These are phyloP conservation scores for Galerina marginata DNA, from an alignment of 768 basidiomycete species.

Conservation along the genomic window DNA sequence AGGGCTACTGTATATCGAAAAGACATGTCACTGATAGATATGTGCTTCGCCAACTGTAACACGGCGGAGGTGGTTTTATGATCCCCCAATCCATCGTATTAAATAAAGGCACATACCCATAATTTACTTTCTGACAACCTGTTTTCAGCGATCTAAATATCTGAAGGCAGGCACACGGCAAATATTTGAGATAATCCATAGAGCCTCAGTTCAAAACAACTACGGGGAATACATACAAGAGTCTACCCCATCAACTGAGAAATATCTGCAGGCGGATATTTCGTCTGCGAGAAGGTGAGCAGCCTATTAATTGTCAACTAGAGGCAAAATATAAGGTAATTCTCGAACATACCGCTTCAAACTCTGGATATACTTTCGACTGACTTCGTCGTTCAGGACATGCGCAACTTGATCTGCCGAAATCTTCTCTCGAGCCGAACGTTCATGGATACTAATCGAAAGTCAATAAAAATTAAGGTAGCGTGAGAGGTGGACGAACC, in stretches of 20 bases:
- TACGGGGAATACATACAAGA: background rate
- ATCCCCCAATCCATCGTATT: no score
- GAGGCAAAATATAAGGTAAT: background rate
- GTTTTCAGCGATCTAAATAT: no score
- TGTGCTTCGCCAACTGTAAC: no score
- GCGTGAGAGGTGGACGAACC: constrained; percentile 55
- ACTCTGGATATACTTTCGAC: constrained; percentile 98
- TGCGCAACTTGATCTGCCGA: constrained; percentile 97
- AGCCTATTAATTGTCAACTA: constrained; percentile 54
- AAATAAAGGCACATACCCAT: no score
- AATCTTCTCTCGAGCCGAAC: constrained; percentile 97
- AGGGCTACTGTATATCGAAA: no score
- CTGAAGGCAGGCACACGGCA: no score
- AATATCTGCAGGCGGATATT: constrained; percentile 92
- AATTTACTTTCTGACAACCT: no score
- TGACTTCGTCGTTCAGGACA: constrained; percentile 98
- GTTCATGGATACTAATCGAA: constrained; percentile 87
- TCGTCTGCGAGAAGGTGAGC: constrained; percentile 94
- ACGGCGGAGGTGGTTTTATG: no score
- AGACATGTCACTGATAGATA: no score
- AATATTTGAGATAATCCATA: background rate
- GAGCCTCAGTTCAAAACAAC: background rate
- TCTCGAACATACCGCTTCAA: constrained; percentile 74
- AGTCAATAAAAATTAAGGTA: constrained; percentile 1
- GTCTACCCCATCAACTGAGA: constrained; percentile 89